A percentile compares a stretch with the other conserved stretches of the same genome.
phyloP scores from a whole-genome alignment of 805 yeast species.

The Clavispora vitiphila region DNA sequence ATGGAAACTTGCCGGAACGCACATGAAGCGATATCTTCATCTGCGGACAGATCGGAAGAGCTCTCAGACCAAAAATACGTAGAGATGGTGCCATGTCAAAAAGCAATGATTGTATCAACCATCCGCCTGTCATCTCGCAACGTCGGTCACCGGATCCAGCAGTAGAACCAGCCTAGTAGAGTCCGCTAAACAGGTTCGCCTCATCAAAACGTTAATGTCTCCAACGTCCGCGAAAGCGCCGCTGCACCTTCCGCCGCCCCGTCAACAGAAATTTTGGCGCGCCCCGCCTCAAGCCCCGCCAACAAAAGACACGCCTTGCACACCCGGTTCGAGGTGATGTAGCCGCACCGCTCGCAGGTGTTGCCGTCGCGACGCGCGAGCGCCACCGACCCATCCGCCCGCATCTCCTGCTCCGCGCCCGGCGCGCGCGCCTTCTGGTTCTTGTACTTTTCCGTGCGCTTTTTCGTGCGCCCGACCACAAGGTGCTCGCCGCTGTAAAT shows the following conservation, averaged over 20 bases:
- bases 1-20: too few species aligned
- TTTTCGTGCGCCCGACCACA: conserved; percentile 55
- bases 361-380: conserved; percentile 53
- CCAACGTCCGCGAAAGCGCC: conserved; percentile 53
- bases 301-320: conserved; percentile 92
- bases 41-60: too few species aligned
- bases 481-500: conserved; percentile 91
- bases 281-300: conserved; percentile 73
- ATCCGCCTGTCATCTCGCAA: too few species aligned
- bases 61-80: too few species aligned
- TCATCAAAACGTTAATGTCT: conserved; percentile 62
- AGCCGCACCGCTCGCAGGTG: conserved; percentile 85
- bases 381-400: conserved; percentile 59
- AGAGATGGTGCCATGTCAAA: too few species aligned
- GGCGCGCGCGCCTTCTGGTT: conserved; percentile 18
- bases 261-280: conserved; percentile 63
- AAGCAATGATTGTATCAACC: too few species aligned
- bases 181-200: too few species aligned
- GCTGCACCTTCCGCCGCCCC: conserved; percentile 64
- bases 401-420: conserved; percentile 46
- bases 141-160: too few species aligned
- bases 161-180: too few species aligned
- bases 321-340: conserved; percentile 76
- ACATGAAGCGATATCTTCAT: too few species aligned
- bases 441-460: conserved; percentile 32